These are phyloP conservation scores for Helotiales sp. DNA, from an alignment of 2,329 filamentous ascomycete genomes.

Conservation along the genomic window DNA sequence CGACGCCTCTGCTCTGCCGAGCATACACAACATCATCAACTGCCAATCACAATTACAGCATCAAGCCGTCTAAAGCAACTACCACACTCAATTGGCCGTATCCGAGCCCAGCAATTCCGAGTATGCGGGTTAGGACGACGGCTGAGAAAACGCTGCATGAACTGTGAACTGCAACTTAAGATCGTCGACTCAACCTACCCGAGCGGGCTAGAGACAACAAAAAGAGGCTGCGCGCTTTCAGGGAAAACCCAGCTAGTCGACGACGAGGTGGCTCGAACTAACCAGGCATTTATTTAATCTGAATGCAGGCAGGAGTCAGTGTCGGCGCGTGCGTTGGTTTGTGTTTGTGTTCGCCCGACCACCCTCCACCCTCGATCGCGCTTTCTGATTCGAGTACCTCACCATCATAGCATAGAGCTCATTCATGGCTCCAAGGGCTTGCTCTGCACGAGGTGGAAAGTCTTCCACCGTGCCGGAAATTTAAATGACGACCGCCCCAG, in stretches of 20 bases:
- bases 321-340: background rate
- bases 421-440: no score
- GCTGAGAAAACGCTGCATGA: background rate
- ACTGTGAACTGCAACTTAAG: background rate
- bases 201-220: background rate
- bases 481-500: background rate
- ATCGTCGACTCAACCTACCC: background rate
- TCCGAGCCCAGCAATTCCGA: conserved; percentile 2
- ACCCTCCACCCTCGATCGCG: background rate
- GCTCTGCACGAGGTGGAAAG: background rate
- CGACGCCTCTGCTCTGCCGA: background rate
- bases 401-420: background rate
- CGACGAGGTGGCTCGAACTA: background rate
- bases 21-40: background rate
- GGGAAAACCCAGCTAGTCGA: background rate
- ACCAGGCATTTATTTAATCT: background rate
- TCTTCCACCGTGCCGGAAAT: background rate
- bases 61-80: background rate
- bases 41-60: background rate
- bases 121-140: background rate
- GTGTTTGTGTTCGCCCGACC: background rate
- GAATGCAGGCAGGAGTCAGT: background rate
- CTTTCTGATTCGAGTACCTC: conserved; percentile 1
- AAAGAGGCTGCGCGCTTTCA: background rate
- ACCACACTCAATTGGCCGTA: background rate